Conservation (phyloP, 257 asterid species). For the Ajuga chamaepitys region DNA sequence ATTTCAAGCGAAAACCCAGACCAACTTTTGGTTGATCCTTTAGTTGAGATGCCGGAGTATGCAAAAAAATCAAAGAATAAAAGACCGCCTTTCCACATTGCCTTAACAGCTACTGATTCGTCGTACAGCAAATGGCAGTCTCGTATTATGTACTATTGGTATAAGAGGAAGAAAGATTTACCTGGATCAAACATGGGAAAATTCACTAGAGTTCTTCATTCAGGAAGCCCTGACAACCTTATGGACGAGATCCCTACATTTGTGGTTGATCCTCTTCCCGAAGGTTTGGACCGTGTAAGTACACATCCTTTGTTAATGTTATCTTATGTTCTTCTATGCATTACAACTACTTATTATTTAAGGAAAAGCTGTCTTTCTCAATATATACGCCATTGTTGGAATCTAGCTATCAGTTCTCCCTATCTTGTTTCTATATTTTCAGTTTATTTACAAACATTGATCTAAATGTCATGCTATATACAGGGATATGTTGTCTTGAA, state of each 20-base stretch:
- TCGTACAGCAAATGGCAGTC: conserved; percentile 55
- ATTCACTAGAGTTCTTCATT: conserved; percentile 55
- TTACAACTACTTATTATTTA: too few species aligned
- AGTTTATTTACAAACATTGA: neutral
- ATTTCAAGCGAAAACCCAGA: neutral
- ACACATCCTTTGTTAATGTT: too few species aligned
- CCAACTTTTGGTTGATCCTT: conserved; percentile 35
- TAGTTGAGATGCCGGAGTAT: conserved; percentile 38
- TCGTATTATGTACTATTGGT: conserved; percentile 62
- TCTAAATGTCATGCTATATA: neutral
- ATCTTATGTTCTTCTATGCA: neutral
- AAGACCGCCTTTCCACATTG: conserved; percentile 37
- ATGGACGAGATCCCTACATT: conserved; percentile 67
- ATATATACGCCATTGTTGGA: too few species aligned
- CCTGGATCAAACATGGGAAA: conserved; percentile 57
- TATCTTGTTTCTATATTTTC: too few species aligned
- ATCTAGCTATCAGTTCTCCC: too few species aligned
- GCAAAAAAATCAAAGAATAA: conserved; percentile 10
- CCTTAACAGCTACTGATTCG: conserved; percentile 37
- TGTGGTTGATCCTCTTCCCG: conserved; percentile 58
- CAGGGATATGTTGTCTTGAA: conserved; percentile 63
- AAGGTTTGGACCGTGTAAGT: conserved; percentile 42
- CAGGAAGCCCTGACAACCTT: conserved; percentile 53
- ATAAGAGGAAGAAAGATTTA: conserved; percentile 37
- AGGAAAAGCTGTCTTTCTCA: too few species aligned